These are phyloP conservation scores for Amanita pseudoporphyria DNA, from an alignment of 768 basidiomycete species.

Conservation along the genomic window DNA sequence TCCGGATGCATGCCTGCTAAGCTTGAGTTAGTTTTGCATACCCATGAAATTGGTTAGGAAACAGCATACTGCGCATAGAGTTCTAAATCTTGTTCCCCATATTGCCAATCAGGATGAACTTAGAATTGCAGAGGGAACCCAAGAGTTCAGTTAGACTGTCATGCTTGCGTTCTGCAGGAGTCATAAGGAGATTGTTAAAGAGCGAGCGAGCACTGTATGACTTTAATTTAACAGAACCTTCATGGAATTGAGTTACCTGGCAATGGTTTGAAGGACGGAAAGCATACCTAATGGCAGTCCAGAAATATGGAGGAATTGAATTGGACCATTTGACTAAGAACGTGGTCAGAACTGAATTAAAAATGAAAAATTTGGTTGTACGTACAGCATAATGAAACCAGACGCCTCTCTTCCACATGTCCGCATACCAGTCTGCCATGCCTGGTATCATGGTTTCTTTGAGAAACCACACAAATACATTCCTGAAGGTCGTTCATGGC, in stretches of 20 bases:
- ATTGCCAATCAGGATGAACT: constrained; percentile 85
- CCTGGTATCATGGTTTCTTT: constrained; percentile 72
- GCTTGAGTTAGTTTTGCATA: constrained; percentile 13
- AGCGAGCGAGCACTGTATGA: constrained; percentile 81
- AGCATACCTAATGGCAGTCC: constrained; percentile 52
- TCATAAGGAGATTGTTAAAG: constrained; percentile 73
- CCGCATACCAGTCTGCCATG: constrained; percentile 71
- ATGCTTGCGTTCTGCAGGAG: constrained; percentile 77
- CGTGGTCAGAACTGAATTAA: background rate
- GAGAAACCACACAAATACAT: constrained; percentile 84
- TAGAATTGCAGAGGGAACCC: constrained; percentile 59
- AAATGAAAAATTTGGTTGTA: constrained; percentile 9
- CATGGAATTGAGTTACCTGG: background rate
- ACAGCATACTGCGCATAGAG: constrained; percentile 60
- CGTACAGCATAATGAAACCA: constrained; percentile 85
- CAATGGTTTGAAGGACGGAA: background rate
- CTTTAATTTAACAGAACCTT: constrained; percentile 71
- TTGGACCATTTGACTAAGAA: constrained; percentile 77
- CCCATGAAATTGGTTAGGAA: background rate
- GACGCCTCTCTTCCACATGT: constrained; percentile 62
- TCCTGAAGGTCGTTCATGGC: constrained; percentile 73
- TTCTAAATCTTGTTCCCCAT: constrained; percentile 91
- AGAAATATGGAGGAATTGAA: constrained; percentile 67
- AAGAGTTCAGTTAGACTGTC: constrained; percentile 72
- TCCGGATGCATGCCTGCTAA: constrained; percentile 59